These are phyloP conservation scores for Pyricularia sp. DNA, from an alignment of 2,329 filamentous ascomycete species.

Conservation along the genomic window DNA sequence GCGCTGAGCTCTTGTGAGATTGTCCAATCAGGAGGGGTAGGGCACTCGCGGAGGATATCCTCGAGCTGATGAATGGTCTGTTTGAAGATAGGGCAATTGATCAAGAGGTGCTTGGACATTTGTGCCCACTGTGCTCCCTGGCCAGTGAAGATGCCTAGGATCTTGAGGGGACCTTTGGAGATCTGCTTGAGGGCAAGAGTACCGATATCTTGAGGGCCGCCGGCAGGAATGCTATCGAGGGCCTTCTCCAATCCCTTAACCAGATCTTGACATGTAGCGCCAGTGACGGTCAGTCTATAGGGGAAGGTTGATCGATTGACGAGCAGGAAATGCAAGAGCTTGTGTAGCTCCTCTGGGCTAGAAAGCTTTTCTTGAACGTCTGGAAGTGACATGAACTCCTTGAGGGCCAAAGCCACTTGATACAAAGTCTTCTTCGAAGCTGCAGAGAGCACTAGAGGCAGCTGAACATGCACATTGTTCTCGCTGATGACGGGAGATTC, in stretches of 20 bases:
- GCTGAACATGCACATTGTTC: not conserved
- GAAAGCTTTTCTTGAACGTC: slow-evolving; percentile 2
- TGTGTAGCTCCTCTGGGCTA: slow-evolving; percentile 4
- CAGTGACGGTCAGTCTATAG: slow-evolving; percentile 17
- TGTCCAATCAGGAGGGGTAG: slow-evolving; percentile 16
- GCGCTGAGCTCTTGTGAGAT: slow-evolving; percentile 22
- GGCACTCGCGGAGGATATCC: slow-evolving; percentile 12
- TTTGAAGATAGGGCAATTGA: slow-evolving; percentile 17
- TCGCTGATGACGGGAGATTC: not conserved
- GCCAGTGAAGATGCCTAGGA: slow-evolving; percentile 26
- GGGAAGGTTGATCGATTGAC: slow-evolving; percentile 17
- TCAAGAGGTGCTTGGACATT: slow-evolving; percentile 23
- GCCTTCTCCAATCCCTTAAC: slow-evolving; percentile 13
- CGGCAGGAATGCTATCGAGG: slow-evolving; percentile 7
- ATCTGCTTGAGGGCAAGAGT: slow-evolving; percentile 6
- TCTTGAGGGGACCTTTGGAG: slow-evolving; percentile 8
- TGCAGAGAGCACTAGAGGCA: slow-evolving; percentile 26
- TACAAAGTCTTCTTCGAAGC: slow-evolving; percentile 20
- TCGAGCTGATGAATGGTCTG: slow-evolving; percentile 21
- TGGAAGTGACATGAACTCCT: slow-evolving; percentile 14
- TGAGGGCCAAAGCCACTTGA: slow-evolving; percentile 14
- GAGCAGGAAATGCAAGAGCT: slow-evolving; percentile 21
- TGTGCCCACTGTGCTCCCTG: slow-evolving; percentile 31
- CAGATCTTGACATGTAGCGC: slow-evolving; percentile 11
- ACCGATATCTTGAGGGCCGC: slow-evolving; percentile 10